Evolutionary conservation across 768 basidiomycete species (phyloP).

Genomic region (Tulasnella sp.): DNA sequence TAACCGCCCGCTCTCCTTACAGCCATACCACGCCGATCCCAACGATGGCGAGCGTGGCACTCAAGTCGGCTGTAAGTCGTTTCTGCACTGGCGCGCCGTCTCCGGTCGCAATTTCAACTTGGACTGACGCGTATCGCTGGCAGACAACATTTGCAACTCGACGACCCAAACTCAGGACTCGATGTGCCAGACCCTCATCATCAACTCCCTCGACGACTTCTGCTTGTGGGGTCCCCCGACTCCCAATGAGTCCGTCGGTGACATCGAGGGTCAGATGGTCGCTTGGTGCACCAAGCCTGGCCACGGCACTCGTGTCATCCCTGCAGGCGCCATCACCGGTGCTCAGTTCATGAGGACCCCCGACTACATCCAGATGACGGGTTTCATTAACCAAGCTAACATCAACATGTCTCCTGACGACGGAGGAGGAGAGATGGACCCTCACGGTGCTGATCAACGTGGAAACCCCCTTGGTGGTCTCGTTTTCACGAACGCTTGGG

Average conservation of each 20-base stretch:
- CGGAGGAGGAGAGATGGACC: conserved; percentile 27
- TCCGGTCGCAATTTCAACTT: not conserved
- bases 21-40: conserved; percentile 25
- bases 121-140: not conserved
- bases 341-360: conserved; percentile 62
- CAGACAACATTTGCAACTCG: conserved; percentile 50
- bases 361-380: conserved; percentile 64
- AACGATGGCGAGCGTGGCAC: conserved; percentile 36
- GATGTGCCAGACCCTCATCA: conserved; percentile 56
- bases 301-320: conserved; percentile 20
- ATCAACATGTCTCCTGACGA: conserved; percentile 31
- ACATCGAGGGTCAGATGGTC: conserved; percentile 27
- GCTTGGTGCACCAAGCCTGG: conserved; percentile 27
- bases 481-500: conserved; percentile 17
- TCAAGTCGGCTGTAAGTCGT: conserved; percentile 38
- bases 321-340: conserved; percentile 39
- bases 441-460: conserved; percentile 17
- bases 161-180: conserved; percentile 53
- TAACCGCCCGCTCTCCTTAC: not conserved
- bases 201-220: conserved; percentile 39
- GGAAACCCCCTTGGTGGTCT: conserved; percentile 19
- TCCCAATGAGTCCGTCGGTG: conserved; percentile 23
- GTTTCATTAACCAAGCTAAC: conserved; percentile 34
- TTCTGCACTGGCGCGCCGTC: not conserved
- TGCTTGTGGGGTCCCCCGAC: conserved; percentile 19